Conservation (phyloP, 257 asterid genomes). For the Nicotiana obtusifolia region DNA sequence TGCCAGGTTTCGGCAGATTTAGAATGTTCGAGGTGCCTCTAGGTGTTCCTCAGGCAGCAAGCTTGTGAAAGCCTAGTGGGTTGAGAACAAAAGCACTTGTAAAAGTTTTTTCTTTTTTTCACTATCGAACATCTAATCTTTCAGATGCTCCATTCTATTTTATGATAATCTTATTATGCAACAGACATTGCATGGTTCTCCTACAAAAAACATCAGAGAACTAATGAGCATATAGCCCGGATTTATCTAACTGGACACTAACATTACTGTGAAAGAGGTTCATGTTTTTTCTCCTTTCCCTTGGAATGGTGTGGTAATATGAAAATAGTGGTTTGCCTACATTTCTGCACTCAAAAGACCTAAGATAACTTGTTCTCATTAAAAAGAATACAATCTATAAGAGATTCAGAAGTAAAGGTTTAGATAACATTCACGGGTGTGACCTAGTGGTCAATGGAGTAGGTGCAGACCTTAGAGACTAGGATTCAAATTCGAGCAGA, state of each 20-base stretch:
- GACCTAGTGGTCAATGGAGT: background rate
- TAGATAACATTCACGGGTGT: background rate
- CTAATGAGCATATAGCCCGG: background rate
- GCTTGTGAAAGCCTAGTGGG: background rate
- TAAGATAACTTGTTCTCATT: background rate
- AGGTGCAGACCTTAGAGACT: background rate
- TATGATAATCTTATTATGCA: too few species aligned
- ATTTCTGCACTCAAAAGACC: background rate
- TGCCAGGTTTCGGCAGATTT: background rate
- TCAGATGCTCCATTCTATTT: background rate
- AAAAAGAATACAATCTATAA: background rate
- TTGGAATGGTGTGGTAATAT: background rate
- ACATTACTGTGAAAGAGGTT: background rate
- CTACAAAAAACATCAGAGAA: background rate
- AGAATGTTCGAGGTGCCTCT: background rate
- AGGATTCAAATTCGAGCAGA: background rate
- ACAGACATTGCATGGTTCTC: background rate
- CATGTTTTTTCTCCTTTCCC: background rate
- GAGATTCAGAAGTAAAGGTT: background rate
- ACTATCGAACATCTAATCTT: background rate
- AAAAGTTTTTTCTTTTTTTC: background rate
- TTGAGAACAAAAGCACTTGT: slow-evolving; percentile 3
- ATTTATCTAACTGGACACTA: background rate
- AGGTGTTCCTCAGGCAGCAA: background rate
- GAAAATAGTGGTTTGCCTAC: background rate